phyloP scores from a whole-genome alignment of 768 basidiomycete genomes.

The Clathrus columnatus region DNA sequence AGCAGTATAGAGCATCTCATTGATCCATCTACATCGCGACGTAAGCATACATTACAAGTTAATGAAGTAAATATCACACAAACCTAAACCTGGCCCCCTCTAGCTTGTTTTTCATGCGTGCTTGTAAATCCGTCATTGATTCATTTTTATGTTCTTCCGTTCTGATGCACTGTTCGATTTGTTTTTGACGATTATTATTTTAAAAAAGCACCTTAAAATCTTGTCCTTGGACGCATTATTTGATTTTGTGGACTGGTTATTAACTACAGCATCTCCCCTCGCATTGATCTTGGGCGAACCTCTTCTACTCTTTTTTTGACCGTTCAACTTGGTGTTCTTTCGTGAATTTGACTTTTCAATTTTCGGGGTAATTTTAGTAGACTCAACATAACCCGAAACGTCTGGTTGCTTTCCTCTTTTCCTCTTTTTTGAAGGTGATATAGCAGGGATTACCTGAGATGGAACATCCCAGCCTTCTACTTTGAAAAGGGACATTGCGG shows the following conservation, averaged over 20 bases:
- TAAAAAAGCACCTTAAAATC: not conserved
- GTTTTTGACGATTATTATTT: no score
- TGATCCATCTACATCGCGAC: constrained; percentile 60
- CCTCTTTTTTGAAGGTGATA: constrained; percentile 40
- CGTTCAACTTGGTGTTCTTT: constrained; percentile 5
- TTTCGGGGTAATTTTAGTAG: constrained; percentile 17
- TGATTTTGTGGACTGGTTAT: not conserved
- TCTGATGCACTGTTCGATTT: not conserved
- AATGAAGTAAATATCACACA: constrained; percentile 14
- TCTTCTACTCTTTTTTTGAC: not conserved
- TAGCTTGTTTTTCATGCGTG: constrained; percentile 66
- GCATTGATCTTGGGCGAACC: constrained; percentile 1
- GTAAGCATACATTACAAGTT: constrained; percentile 12
- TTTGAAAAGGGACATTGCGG: constrained; percentile 46
- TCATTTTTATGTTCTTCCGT: not conserved
- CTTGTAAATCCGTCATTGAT: constrained; percentile 63
- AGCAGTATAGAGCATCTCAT: constrained; percentile 87
- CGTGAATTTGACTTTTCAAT: constrained; percentile 15
- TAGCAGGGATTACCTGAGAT: constrained; percentile 27
- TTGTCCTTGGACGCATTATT: not conserved
- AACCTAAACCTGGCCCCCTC: constrained; percentile 86
- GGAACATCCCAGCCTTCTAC: constrained; percentile 63
- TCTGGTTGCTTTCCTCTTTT: constrained; percentile 36
- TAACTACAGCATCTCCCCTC: not conserved
- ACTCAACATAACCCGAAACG: constrained; percentile 24